These are phyloP conservation scores for Camellia lanceoleosa DNA, from an alignment of 148 eudicot genomes.

Conservation along the genomic window DNA sequence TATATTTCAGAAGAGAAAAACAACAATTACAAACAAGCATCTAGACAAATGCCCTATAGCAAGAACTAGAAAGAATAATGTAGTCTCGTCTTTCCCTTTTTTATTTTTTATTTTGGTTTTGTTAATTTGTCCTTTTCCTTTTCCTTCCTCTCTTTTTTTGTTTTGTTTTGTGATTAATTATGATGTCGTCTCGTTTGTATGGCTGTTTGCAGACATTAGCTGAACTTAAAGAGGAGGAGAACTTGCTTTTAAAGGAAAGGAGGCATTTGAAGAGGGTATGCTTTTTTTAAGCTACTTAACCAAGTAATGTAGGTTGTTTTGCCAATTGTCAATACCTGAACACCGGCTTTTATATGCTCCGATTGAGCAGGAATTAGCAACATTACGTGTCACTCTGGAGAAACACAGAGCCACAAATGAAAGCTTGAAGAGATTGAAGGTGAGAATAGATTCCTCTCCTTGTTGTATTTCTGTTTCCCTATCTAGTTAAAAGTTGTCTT, in stretches of 20 bases:
- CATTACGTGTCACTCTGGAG: conserved; percentile 29
- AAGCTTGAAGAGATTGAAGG: conserved; percentile 48
- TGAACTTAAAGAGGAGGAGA: conserved; percentile 42
- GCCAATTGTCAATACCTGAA: conserved; percentile 3
- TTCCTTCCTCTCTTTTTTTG: neutral
- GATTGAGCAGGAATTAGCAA: conserved; percentile 31
- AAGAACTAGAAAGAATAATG: too few species aligned
- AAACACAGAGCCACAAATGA: conserved; percentile 30
- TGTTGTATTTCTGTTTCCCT: neutral
- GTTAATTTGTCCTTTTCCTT: neutral
- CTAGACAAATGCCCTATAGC: neutral
- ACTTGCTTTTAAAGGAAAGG: conserved; percentile 31
- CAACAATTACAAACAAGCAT: neutral
- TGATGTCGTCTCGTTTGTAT: neutral
- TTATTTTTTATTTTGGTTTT: neutral
- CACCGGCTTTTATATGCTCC: neutral
- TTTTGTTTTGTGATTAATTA: neutral
- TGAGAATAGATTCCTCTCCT: conserved; percentile 4
- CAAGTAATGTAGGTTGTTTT: neutral
- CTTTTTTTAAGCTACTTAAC: neutral
- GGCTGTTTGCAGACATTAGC: conserved; percentile 28
- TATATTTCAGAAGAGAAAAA: too few species aligned
- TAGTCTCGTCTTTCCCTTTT: neutral
- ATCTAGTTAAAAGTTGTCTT: neutral
- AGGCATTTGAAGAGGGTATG: conserved; percentile 39